A percentile compares a stretch with the other conserved stretches of the same genome.
phyloP scores from a whole-genome alignment of 2,329 filamentous ascomycete genomes.

The Hypoxylon sp. region DNA sequence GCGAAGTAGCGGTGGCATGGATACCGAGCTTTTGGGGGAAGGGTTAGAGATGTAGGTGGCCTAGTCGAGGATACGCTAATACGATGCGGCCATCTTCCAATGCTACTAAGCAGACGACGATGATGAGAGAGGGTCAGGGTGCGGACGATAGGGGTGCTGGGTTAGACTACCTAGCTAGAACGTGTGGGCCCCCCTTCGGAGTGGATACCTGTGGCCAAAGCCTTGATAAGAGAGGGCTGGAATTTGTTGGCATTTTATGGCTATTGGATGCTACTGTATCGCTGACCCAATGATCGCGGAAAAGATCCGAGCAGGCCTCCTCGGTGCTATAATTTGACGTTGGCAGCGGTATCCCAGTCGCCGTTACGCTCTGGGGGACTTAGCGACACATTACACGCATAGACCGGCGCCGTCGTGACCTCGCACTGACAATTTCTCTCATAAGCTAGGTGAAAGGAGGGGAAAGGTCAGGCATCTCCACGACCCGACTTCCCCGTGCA shows the following conservation, averaged over 20 bases:
- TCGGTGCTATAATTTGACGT: conserved; percentile 41
- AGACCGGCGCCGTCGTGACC: conserved; percentile 36
- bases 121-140: conserved; percentile 21
- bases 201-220: conserved; percentile 38
- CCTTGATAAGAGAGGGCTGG: conserved; percentile 37
- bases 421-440: conserved; percentile 26
- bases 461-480: conserved; percentile 20
- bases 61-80: conserved; percentile 18
- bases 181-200: conserved; percentile 19
- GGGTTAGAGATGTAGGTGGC: conserved; percentile 6
- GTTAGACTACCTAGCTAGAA: conserved; percentile 18
- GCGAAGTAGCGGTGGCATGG: conserved; percentile 20
- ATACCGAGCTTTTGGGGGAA: neutral
- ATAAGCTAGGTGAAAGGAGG: conserved; percentile 18
- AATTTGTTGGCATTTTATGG: conserved; percentile 34
- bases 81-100: conserved; percentile 14
- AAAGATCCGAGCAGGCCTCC: conserved; percentile 27
- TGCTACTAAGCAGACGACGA: conserved; percentile 20
- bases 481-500: conserved; percentile 28
- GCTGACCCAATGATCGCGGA: conserved; percentile 33
- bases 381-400: conserved; percentile 43
- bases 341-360: conserved; percentile 46
- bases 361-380: conserved; percentile 35
- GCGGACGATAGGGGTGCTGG: conserved; percentile 24
- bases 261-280: conserved; percentile 36